Percentiles rank a stretch among this genome's conserved stretches.
phyloP scores from a whole-genome alignment of 495 filamentous ascomycete species.

The Corynascus novoguineensis region DNA sequence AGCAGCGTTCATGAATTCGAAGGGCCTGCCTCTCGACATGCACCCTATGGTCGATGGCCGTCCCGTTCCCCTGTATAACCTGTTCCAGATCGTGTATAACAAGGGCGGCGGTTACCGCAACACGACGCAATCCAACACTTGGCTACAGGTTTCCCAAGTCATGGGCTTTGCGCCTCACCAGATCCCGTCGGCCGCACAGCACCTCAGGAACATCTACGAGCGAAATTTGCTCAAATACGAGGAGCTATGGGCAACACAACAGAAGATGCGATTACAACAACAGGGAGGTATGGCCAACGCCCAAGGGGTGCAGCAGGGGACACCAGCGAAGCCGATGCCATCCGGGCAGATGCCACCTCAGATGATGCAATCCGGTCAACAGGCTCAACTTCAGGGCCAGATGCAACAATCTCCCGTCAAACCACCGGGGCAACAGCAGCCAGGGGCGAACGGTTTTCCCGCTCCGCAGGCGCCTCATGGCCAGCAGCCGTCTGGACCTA shows the following conservation, averaged over 20 bases:
- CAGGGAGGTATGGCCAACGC: slow-evolving; percentile 26
- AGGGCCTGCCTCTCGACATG: slow-evolving; percentile 61
- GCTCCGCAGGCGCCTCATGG: slow-evolving; percentile 42
- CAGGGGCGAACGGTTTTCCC: slow-evolving; percentile 46
- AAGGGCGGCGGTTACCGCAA: slow-evolving; percentile 69
- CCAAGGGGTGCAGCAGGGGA: slow-evolving; percentile 32
- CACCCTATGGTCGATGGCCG: slow-evolving; percentile 67
- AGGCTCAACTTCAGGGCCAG: slow-evolving; percentile 44
- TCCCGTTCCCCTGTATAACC: slow-evolving; percentile 60
- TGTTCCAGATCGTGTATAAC: slow-evolving; percentile 71
- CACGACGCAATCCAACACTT: slow-evolving; percentile 59
- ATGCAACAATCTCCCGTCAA: slow-evolving; percentile 49
- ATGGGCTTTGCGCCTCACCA: slow-evolving; percentile 64
- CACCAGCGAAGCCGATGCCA: slow-evolving; percentile 32
- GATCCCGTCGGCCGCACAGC: slow-evolving; percentile 56
- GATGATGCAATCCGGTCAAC: slow-evolving; percentile 43
- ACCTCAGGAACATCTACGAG: slow-evolving; percentile 68
- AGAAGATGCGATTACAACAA: slow-evolving; percentile 55
- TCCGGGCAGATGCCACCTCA: slow-evolving; percentile 44
- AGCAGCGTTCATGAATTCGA: slow-evolving; percentile 62
- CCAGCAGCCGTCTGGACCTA: slow-evolving; percentile 32
- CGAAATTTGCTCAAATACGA: slow-evolving; percentile 70
- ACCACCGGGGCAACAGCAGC: slow-evolving; percentile 42
- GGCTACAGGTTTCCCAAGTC: slow-evolving; percentile 63
- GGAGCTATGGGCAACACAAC: slow-evolving; percentile 57